A percentile compares a stretch with the other conserved stretches of the same genome.
Conservation (phyloP, 768 basidiomycete species). For the Postia placenta region DNA sequence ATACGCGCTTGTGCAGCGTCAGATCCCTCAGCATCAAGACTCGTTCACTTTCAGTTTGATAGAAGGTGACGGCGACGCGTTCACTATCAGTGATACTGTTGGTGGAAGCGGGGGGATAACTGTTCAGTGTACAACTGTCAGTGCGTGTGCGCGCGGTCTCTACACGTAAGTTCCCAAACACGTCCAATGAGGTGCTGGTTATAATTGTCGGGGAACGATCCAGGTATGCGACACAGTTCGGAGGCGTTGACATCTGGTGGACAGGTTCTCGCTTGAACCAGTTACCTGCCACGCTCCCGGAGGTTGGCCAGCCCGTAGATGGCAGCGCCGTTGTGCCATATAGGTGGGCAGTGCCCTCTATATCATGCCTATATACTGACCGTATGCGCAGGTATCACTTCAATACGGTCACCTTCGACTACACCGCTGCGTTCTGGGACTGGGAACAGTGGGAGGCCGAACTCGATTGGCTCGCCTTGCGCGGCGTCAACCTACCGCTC, state of each 20-base stretch:
- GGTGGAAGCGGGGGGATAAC: conserved; percentile 17
- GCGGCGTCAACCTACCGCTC: conserved; percentile 35
- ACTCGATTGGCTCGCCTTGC: conserved; percentile 36
- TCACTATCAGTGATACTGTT: conserved; percentile 26
- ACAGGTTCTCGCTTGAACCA: conserved; percentile 32
- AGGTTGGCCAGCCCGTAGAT: conserved; percentile 25
- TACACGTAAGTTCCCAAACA: conserved; percentile 26
- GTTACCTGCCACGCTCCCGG: conserved; percentile 25
- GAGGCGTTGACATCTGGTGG: conserved; percentile 38
- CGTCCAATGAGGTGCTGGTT: not conserved
- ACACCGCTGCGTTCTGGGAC: conserved; percentile 34
- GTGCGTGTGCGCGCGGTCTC: conserved; percentile 32
- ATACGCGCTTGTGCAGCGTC: conserved; percentile 28
- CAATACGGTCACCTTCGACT: conserved; percentile 38
- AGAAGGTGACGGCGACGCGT: conserved; percentile 24
- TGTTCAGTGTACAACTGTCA: conserved; percentile 30
- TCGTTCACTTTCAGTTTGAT: conserved; percentile 27
- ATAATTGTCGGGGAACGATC: not conserved
- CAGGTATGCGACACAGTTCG: conserved; percentile 32
- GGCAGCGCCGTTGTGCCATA: conserved; percentile 31
- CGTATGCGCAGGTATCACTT: conserved; percentile 25
- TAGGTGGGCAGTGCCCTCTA: conserved; percentile 15
- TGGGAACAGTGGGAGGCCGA: conserved; percentile 34
- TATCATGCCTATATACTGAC: not conserved
- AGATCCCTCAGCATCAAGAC: conserved; percentile 26